phyloP scores from a whole-genome alignment of 257 asterid species.

The Ilex aquifolium region DNA sequence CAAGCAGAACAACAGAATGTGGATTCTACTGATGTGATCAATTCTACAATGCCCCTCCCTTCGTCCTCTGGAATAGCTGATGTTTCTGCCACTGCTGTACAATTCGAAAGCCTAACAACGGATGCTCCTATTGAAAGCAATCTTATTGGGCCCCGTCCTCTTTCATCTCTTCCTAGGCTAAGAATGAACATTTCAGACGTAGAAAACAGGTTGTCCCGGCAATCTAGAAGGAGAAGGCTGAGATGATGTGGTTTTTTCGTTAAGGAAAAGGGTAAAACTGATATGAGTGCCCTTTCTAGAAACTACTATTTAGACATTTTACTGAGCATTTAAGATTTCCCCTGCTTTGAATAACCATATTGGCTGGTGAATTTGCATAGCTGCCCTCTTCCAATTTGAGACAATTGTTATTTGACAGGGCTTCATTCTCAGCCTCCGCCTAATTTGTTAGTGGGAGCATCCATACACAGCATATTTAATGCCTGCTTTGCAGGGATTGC shows the following conservation, averaged over 20 bases:
- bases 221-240: conserved; percentile 41
- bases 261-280: neutral
- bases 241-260: conserved; percentile 20
- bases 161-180: conserved; percentile 21
- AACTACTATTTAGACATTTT: neutral
- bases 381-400: neutral
- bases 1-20: conserved; percentile 29
- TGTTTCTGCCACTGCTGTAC: conserved; percentile 25
- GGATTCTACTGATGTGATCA: conserved; percentile 24
- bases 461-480: neutral
- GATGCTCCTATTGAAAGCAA: conserved; percentile 19
- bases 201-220: conserved; percentile 21
- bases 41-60: conserved; percentile 24
- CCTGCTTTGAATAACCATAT: neutral
- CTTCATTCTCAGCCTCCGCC: neutral
- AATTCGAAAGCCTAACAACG: conserved; percentile 10
- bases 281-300: neutral
- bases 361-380: neutral
- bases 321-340: neutral
- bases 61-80: conserved; percentile 37
- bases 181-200: conserved; percentile 30
- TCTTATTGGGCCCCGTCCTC: conserved; percentile 10
- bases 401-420: neutral
- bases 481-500: neutral
- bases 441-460: neutral